Base-by-base conservation (phyloP, 2,329 filamentous ascomycete species). In the Beauveria rudraprayagi region DNA sequence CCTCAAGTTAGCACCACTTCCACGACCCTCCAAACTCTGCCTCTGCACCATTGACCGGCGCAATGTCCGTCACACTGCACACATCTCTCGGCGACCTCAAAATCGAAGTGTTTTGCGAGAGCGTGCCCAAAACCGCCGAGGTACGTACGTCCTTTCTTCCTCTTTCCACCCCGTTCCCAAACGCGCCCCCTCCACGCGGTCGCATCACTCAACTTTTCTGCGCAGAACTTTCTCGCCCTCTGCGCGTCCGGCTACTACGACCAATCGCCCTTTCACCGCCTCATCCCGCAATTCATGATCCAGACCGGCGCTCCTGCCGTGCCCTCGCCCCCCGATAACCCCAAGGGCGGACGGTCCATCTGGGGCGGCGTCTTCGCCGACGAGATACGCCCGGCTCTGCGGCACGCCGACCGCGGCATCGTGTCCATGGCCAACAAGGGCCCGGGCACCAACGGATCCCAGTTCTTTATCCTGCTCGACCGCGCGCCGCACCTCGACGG, bases 51-150 rank as follows among this genome's bases (percentile, higher is more conserved):
- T 37, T 30, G 22, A 54, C 37, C 43, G 28, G 41, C 48, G 48
- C 57, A 46, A 87, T 88, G 85, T 87, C 85, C 14, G 83, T 87
- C 64, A 87, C 85, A 11, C 83, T 99, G 16, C 92, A 97, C 75
- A 99, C 94, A 55, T 90, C 87, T 56, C 83, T 89, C 58, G 94
- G 94, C 71, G 88, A 94, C 75, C 82, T 99, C 72, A 99, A 97
- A 78, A 84, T 97, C 68, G 94, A 97, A 75, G 80, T 99, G 66
- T 97, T 97, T 78, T 97, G 93, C 78, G 91, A 97, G 73, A 88
- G 90, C 67, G 91, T 96, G 37, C 94, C 94, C 64, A 92, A 93
- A 74, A 96, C 94, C 0, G 89, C 92, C 65, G 90, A 96, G 77
- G 88, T 88, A 30, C 6, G 50, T 17, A 22, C 24, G 19, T 16